These are phyloP conservation scores for Neocallimastix lanati DNA, from an alignment of 192 early-diverging fungal genomes.

Conservation along the genomic window DNA sequence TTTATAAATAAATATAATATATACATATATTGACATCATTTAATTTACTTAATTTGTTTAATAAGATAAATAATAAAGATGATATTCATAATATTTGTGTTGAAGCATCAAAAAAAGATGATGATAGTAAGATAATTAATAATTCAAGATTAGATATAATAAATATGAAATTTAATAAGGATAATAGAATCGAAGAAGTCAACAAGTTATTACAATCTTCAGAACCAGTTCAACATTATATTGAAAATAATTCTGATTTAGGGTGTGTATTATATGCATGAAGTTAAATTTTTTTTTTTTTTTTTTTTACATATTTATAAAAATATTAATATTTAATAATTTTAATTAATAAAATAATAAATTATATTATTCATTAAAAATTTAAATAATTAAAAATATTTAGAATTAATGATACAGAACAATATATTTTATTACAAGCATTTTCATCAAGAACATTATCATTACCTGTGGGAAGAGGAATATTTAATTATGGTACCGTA, in stretches of 20 bases:
- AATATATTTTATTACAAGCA: slow-evolving; percentile 20
- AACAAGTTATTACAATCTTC: slow-evolving; percentile 14
- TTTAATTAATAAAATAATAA: too few relatives aligned
- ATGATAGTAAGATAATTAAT: background rate
- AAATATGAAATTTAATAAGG: slow-evolving; percentile 27
- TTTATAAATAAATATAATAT: too few relatives aligned
- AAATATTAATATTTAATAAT: too few relatives aligned
- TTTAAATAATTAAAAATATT: too few relatives aligned
- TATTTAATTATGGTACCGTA: slow-evolving; percentile 45
- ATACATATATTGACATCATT: too few relatives aligned
- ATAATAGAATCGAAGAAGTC: slow-evolving; percentile 32
- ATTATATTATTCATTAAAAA: too few relatives aligned
- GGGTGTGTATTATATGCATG: too few relatives aligned
- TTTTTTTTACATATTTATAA: slow-evolving; percentile 2
- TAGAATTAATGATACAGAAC: slow-evolving; percentile 8
- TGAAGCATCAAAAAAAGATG: slow-evolving; percentile 15
- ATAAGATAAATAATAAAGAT: background rate
- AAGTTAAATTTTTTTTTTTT: background rate
- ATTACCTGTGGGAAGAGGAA: slow-evolving; percentile 41
- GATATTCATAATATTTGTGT: slow-evolving; percentile 1
- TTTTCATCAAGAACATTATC: slow-evolving; percentile 36
- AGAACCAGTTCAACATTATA: slow-evolving; percentile 2
- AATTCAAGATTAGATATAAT: slow-evolving; percentile 10
- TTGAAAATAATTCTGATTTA: slow-evolving; percentile 8
- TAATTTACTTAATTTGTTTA: too few relatives aligned